These are phyloP conservation scores for Erysimum cheiranthoides DNA, from an alignment of 345 rosid genomes.

Conservation along the genomic window DNA sequence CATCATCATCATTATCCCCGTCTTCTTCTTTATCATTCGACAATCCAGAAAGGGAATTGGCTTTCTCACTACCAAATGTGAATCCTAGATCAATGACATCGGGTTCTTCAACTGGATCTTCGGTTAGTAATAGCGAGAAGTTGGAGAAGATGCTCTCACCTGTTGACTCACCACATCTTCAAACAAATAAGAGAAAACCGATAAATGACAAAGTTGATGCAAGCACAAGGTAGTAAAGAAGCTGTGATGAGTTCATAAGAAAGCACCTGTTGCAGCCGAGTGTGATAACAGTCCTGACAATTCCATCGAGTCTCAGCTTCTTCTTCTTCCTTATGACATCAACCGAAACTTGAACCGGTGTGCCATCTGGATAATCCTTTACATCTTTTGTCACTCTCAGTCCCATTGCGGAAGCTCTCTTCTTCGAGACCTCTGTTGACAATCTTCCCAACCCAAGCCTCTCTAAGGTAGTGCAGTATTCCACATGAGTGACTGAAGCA, in stretches of 20 bases:
- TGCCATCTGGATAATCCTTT: constrained; percentile 82
- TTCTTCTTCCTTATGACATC: constrained; percentile 79
- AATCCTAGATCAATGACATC: constrained; percentile 65
- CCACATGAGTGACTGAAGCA: constrained; percentile 71
- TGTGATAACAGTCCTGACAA: constrained; percentile 76
- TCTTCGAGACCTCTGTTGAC: constrained; percentile 70
- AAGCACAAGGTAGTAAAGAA: constrained; percentile 6
- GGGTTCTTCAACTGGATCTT: constrained; percentile 75
- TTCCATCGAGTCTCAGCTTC: constrained; percentile 90
- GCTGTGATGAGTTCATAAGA: constrained; percentile 1
- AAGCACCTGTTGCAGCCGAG: constrained; percentile 82
- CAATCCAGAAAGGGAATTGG: constrained; percentile 35
- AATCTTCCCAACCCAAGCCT: constrained; percentile 83
- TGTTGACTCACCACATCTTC: constrained; percentile 78
- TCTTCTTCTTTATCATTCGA: constrained; percentile 42
- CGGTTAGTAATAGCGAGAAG: constrained; percentile 70
- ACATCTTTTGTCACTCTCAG: constrained; percentile 85
- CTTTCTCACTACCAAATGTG: constrained; percentile 48
- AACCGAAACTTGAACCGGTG: constrained; percentile 89
- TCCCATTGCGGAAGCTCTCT: constrained; percentile 85
- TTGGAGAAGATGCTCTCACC: constrained; percentile 78
- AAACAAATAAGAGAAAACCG: constrained; percentile 19
- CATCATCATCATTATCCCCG: constrained; percentile 52
- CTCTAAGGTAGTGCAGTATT: constrained; percentile 90
- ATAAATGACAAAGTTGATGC: constrained; percentile 12